Conservation (phyloP, 2,329 filamentous ascomycete genomes). For the Coleophoma cylindrospora region DNA sequence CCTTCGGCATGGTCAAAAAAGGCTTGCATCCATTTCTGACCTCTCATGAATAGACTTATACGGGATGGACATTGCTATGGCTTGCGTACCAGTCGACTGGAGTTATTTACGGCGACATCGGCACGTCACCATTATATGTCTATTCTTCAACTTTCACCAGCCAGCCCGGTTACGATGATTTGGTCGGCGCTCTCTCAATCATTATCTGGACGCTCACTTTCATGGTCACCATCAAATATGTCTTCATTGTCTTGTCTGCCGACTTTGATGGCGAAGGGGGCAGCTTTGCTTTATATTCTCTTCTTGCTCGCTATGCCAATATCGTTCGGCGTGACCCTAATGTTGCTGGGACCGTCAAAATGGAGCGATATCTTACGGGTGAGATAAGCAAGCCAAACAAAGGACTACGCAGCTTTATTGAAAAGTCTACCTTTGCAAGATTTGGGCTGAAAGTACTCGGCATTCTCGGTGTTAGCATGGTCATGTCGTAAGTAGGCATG, state of each 20-base stretch:
- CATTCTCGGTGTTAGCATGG: conserved; percentile 62
- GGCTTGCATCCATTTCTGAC: no score
- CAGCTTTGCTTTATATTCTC: conserved; percentile 62
- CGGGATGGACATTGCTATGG: conserved; percentile 29
- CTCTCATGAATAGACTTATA: conserved; percentile 10
- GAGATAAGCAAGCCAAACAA: conserved; percentile 49
- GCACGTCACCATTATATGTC: conserved; percentile 60
- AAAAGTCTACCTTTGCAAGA: conserved; percentile 47
- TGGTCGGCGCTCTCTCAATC: conserved; percentile 61
- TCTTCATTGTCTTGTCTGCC: conserved; percentile 58
- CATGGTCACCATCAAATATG: conserved; percentile 67
- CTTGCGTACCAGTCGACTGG: conserved; percentile 61
- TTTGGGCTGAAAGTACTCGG: conserved; percentile 54
- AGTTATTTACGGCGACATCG: conserved; percentile 67
- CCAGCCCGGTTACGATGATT: conserved; percentile 49
- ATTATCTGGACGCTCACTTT: conserved; percentile 66
- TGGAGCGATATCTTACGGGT: conserved; percentile 52
- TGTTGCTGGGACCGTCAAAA: conserved; percentile 46
- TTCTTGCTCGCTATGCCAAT: conserved; percentile 56
- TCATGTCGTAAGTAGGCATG: conserved; percentile 39
- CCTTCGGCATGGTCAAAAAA: no score
- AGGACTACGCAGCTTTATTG: conserved; percentile 49
- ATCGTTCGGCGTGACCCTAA: conserved; percentile 56
- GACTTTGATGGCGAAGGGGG: conserved; percentile 70
- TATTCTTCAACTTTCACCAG: conserved; percentile 62